A percentile compares a stretch with the other conserved stretches of the same genome.
phyloP scores from a whole-genome alignment of 441 rosid genomes.

The Euphorbia celastroides region DNA sequence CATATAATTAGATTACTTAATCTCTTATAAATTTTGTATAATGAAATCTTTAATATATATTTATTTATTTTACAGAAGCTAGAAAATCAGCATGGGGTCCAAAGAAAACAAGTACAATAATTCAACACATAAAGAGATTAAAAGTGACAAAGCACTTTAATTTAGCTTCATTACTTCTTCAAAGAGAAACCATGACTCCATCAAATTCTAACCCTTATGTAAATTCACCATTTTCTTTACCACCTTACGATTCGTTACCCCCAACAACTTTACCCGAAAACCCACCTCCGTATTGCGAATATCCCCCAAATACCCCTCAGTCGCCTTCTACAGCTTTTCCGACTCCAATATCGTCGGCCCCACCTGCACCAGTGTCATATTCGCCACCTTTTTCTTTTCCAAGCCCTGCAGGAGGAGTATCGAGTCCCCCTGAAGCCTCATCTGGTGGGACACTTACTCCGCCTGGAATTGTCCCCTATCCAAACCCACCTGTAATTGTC shows the following conservation, averaged over 20 bases:
- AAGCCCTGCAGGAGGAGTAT: constrained; percentile 25
- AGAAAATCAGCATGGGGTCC: constrained; percentile 26
- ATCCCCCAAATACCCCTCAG: constrained; percentile 52
- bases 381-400: constrained; percentile 27
- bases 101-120: constrained; percentile 13
- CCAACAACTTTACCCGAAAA: constrained; percentile 45
- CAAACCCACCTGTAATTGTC: constrained; percentile 20
- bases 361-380: constrained; percentile 19
- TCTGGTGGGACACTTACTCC: constrained; percentile 25
- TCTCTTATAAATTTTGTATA: too few relatives aligned
- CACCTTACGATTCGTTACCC: constrained; percentile 54
- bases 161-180: constrained; percentile 27
- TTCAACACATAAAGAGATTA: constrained; percentile 28
- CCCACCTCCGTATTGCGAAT: constrained; percentile 56
- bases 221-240: constrained; percentile 52
- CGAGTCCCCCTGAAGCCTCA: constrained; percentile 38
- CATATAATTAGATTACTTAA: too few relatives aligned
- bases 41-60: too few relatives aligned
- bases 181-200: constrained; percentile 30
- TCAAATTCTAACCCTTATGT: constrained; percentile 45
- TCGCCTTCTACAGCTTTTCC: constrained; percentile 30
- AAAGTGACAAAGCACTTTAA: constrained; percentile 31
- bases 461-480: constrained; percentile 10
- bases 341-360: constrained; percentile 19
- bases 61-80: constrained; percentile 35